Base-by-base conservation (phyloP, 768 basidiomycete species). In the Rubroboletus pulcherrimus region DNA sequence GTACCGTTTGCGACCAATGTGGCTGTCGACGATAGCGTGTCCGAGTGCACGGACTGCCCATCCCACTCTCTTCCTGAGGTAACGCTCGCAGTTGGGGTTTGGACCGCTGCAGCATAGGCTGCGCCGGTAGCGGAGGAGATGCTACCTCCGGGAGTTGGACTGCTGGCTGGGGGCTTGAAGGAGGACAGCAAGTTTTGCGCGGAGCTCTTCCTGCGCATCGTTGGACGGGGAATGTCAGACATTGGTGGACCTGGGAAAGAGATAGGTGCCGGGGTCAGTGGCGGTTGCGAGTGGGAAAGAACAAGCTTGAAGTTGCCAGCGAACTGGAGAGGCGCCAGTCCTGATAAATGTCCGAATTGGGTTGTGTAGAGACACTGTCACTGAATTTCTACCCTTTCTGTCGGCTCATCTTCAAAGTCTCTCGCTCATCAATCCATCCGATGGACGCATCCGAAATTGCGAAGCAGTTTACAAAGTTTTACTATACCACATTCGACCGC, bases 191-290 rank as follows among this genome's bases (percentile, higher is more conserved):
- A 78, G 71, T 92, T 90, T 74, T 88, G 90, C 11, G 86, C 90
- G 11, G 89, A 91, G 19, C 89, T 89, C 75, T 93, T 93, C 61
- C 91, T 83, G 62, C 90, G 86, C 80, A 93, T 86, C 7, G 75
- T 62, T 30, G 89, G 87, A 51, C 84, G 82, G 1, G 69, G 54
- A 31, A 53, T 30, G 29, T 62, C 72, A 15, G 66, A 64, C 71
- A 68, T 69, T 52, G 67, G 60, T 53, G 67, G 65, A 41, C 60
- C 64, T 59, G 67, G 46, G 50, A 58, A 50, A 44, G 66, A 56
- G 33, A 52, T 42, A 7, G 59, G 34, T 19, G 58, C n/a, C 47
- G 61, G 15, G 29, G 31, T 7, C 39, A 39, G 48, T 7, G 31
- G 33, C 35, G n/a, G 43, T 57, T 19, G 33, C 45, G 37, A 57